Evolutionary conservation across 164 flowering plant genomes (phyloP).

Genomic region (Litsea cubeba): DNA sequence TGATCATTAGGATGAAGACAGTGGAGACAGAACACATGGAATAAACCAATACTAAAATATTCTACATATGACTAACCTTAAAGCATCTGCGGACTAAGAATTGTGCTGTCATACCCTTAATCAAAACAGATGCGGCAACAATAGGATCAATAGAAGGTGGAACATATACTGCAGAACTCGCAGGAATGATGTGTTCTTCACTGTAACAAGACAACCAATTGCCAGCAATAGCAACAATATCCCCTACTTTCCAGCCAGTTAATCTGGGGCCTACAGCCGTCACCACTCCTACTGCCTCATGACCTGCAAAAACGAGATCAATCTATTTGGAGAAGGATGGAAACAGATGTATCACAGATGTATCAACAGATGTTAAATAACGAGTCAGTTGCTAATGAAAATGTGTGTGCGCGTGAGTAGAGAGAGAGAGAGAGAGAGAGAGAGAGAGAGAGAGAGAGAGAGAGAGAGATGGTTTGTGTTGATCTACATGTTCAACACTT

Average conservation of each 20-base stretch:
- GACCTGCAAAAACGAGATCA: conserved; percentile 32
- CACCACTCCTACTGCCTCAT: conserved; percentile 83
- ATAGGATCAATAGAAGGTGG: conserved; percentile 64
- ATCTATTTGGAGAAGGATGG: not conserved
- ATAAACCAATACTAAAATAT: not conserved
- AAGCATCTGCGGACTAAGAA: conserved; percentile 63
- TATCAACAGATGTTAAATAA: no score
- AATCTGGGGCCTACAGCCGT: conserved; percentile 82
- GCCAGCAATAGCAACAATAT: conserved; percentile 75
- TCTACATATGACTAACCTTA: conserved; percentile 38
- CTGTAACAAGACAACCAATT: conserved; percentile 70
- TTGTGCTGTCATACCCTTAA: conserved; percentile 87
- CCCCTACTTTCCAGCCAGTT: conserved; percentile 73
- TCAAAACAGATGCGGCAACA: conserved; percentile 59
- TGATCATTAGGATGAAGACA: not conserved
- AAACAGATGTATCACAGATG: no score
- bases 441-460: no score
- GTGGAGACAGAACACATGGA: not conserved
- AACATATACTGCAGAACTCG: conserved; percentile 60
- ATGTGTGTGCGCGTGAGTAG: no score
- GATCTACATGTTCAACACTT: no score
- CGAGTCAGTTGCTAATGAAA: no score
- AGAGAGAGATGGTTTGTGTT: no score
- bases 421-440: no score
- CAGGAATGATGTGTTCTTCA: conserved; percentile 87